A percentile compares a stretch with the other conserved stretches of the same genome.
Conservation (phyloP, 116 monocot genomes). For the Trichopus zeylanicus region DNA sequence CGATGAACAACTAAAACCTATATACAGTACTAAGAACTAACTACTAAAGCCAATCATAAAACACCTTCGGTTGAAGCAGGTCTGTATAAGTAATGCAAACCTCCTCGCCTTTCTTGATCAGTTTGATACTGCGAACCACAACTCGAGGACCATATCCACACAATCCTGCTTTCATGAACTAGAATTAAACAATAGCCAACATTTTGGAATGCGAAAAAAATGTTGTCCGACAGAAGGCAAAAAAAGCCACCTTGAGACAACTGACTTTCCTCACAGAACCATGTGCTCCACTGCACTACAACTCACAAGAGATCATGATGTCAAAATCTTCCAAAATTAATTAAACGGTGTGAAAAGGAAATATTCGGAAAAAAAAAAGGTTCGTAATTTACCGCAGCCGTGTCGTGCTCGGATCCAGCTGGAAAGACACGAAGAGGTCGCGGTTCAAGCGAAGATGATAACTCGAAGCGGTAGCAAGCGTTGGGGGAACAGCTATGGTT, state of each 20-base stretch:
- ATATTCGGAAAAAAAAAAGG: background rate
- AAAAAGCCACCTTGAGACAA: constrained; percentile 25
- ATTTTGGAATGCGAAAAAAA: constrained; percentile 1
- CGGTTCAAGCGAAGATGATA: constrained; percentile 8
- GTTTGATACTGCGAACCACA: constrained; percentile 49
- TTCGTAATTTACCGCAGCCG: constrained; percentile 6
- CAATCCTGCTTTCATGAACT: constrained; percentile 18
- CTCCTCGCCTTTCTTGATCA: constrained; percentile 55
- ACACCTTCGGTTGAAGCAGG: constrained; percentile 60
- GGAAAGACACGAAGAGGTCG: constrained; percentile 20
- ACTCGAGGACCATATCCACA: constrained; percentile 56
- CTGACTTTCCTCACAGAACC: constrained; percentile 21
- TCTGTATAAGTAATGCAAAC: constrained; percentile 66
- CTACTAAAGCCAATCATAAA: background rate
- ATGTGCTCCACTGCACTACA: constrained; percentile 40
- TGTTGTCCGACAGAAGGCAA: background rate
- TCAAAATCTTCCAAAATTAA: background rate
- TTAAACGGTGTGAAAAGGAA: background rate
- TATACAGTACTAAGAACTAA: background rate
- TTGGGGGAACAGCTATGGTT: constrained; percentile 81
- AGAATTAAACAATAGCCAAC: background rate
- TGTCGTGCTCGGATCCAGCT: constrained; percentile 3
- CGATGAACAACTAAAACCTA: background rate
- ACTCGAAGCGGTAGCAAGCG: constrained; percentile 58
- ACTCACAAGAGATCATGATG: background rate